Conservation (phyloP, 805 yeast genomes). For the Suhomyces prunicola region DNA sequence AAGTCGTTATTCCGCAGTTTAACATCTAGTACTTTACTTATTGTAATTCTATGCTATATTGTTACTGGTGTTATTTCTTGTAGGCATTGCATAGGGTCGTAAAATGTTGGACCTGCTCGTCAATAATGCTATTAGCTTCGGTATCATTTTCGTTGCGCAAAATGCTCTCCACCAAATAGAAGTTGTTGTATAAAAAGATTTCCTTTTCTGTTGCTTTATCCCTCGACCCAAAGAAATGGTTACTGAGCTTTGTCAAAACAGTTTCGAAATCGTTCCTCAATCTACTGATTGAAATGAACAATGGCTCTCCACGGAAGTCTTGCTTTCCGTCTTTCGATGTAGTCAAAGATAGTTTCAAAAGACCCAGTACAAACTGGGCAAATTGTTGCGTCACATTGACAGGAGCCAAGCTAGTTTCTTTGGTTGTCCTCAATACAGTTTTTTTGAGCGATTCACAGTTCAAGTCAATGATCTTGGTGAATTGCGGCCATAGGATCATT, state of each 20-base stretch:
- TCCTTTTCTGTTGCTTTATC: conserved; percentile 53
- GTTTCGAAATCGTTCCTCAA: conserved; percentile 79
- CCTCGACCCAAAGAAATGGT: conserved; percentile 31
- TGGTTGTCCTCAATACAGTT: conserved; percentile 33
- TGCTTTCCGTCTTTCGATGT: conserved; percentile 11
- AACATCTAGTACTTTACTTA: no score
- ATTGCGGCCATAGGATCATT: conserved; percentile 80
- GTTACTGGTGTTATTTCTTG: conserved; percentile 10
- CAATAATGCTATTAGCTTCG: conserved; percentile 14
- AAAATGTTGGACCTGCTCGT: conserved; percentile 39
- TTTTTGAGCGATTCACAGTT: conserved; percentile 72
- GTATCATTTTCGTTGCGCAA: conserved; percentile 36
- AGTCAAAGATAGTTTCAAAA: conserved; percentile 50
- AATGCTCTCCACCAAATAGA: conserved; percentile 58
- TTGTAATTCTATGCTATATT: no score
- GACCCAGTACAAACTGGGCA: conserved; percentile 66
- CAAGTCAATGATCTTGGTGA: conserved; percentile 70
- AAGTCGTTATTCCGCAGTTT: no score
- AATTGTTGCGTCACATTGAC: conserved; percentile 72
- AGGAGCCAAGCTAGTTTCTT: conserved; percentile 37
- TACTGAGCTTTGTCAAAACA: conserved; percentile 66
- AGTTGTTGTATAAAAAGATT: conserved; percentile 70
- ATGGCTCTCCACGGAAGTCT: conserved; percentile 57
- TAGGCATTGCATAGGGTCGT: conserved; percentile 40
- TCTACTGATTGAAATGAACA: conserved; percentile 64